phyloP scores from a whole-genome alignment of 108 stramenopile species.

The Nannochloropsis salina region DNA sequence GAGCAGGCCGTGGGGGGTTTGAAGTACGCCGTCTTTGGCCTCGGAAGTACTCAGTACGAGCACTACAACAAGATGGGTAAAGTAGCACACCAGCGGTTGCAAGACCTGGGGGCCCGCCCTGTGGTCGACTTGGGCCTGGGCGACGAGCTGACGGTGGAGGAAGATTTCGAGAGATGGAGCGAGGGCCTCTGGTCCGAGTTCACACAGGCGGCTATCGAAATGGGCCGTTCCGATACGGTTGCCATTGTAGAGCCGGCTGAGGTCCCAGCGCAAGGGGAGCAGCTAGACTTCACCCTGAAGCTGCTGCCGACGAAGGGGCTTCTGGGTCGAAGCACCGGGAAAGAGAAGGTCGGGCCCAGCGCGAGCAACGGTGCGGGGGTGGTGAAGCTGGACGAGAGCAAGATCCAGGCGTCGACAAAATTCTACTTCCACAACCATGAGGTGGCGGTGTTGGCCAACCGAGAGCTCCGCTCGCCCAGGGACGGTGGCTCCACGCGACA shows the following conservation, averaged over 20 bases:
- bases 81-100: slow-evolving; percentile 66
- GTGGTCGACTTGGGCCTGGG: slow-evolving; percentile 72
- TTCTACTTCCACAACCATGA: slow-evolving; percentile 70
- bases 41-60: slow-evolving; percentile 96
- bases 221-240: slow-evolving; percentile 18
- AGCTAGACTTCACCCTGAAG: background rate
- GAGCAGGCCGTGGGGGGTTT: slow-evolving; percentile 48
- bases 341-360: background rate
- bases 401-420: slow-evolving; percentile 58
- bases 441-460: slow-evolving; percentile 60
- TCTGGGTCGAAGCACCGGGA: background rate
- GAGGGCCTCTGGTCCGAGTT: slow-evolving; percentile 70
- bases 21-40: slow-evolving; percentile 86
- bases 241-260: slow-evolving; percentile 19
- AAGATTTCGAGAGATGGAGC: slow-evolving; percentile 94
- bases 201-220: background rate
- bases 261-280: slow-evolving; percentile 10
- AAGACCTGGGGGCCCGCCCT: slow-evolving; percentile 63
- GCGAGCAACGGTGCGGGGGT: slow-evolving; percentile 37
- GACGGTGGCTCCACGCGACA: slow-evolving; percentile 83
- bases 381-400: background rate
- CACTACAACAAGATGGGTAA: slow-evolving; percentile 94
- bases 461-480: slow-evolving; percentile 67
- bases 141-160: slow-evolving; percentile 90
- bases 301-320: background rate